Base-by-base conservation (phyloP, 169 alveolate genomes). In the Theileria parva region DNA sequence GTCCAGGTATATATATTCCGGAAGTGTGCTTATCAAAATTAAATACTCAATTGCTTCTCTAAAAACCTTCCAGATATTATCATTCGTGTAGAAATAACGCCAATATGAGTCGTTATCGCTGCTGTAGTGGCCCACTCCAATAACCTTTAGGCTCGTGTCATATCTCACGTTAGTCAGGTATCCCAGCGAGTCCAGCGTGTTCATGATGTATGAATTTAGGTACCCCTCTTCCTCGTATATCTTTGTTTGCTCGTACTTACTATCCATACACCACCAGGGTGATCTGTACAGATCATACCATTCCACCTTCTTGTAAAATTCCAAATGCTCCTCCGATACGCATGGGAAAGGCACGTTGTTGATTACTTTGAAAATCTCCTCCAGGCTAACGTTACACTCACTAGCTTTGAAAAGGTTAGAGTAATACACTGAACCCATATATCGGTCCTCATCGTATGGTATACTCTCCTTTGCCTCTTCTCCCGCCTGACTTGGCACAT, bases 181-280 rank as follows among this genome's bases (percentile, higher is more conserved):
- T 11, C 89, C 89, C 66, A 83, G 65, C 8, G 89, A 85, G 34
- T 83, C 86, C 25, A 83, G 66, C 0, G 72, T 48, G 34, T 83
- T 77, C 55, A 83, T 55, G n/a, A 80, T 68, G 59, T 77, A 73
- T 19, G 67, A 12, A n/a, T 73, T 80, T 37, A 50, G 60, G 30
- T 71, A 44, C 21, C 51, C 48, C 25, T 73, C 80, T 12, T 57
- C 55, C 37, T 73, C 73, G 7, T n/a, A n/a, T 9, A 59, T 17
- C 17, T 53, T 11, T 3, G 51, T 30, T 37, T 73, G 60, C 17
- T 44, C 39, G 71, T 28, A 63, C 80, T 30, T 73, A n/a, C 60
- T 53, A 39, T 37, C 74, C 71, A 27, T 28, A n/a, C 86, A 30
- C 89, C 89, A 83, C 89, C 89, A 83, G 39, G 79, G 67, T 23